A percentile compares a stretch with the other conserved stretches of the same genome.
phyloP scores from a whole-genome alignment of 176 grass and related monocot species.

The Oryza longistaminata region DNA sequence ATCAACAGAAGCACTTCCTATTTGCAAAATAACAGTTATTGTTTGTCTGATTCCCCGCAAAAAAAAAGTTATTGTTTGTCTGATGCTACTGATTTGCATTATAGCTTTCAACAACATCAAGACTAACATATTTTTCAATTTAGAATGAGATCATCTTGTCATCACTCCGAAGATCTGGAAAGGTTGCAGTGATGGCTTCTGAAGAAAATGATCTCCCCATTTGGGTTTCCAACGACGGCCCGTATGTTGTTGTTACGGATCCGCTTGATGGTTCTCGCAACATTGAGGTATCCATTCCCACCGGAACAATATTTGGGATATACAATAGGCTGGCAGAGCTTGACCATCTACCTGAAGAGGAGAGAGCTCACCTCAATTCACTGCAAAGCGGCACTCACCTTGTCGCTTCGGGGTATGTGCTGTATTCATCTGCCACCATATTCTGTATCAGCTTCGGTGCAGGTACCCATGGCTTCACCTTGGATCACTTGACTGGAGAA shows the following conservation, averaged over 20 bases:
- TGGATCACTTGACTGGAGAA: constrained; percentile 77
- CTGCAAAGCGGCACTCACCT: constrained; percentile 68
- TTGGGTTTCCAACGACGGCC: constrained; percentile 55
- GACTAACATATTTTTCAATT: background rate
- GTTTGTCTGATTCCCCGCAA: background rate
- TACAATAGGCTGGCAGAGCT: constrained; percentile 74
- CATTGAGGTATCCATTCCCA: constrained; percentile 93
- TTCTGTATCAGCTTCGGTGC: constrained; percentile 71
- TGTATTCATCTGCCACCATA: constrained; percentile 94
- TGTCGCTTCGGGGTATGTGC: constrained; percentile 74
- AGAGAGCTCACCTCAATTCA: constrained; percentile 79
- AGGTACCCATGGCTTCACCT: constrained; percentile 78
- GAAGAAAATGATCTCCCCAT: constrained; percentile 84
- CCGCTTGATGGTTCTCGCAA: constrained; percentile 94
- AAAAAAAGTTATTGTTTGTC: background rate
- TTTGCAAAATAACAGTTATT: background rate
- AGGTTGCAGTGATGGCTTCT: constrained; percentile 77
- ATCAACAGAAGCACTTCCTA: background rate
- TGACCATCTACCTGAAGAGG: constrained; percentile 75
- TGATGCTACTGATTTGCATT: background rate
- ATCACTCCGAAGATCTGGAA: constrained; percentile 71
- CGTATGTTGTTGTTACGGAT: constrained; percentile 77
- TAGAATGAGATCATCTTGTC: constrained; percentile 93
- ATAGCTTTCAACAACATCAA: background rate
- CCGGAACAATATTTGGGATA: constrained; percentile 89